Conservation (phyloP, 345 rosid genomes). For the Pistacia atlantica region DNA sequence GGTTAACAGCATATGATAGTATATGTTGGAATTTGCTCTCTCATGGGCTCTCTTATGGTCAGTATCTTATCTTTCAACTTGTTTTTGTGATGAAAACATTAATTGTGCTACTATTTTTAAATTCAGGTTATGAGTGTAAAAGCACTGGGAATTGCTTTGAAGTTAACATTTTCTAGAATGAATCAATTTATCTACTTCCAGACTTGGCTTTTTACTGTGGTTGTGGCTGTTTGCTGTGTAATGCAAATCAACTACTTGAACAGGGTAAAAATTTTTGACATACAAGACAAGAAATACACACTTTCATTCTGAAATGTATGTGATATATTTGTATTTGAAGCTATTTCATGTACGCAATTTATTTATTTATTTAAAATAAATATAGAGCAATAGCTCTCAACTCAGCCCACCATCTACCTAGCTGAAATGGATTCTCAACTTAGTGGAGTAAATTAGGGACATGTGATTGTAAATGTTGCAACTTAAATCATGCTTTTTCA, state of each 20-base stretch:
- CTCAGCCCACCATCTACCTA: no score
- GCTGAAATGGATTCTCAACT: no score
- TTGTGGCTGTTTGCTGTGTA: slow-evolving; percentile 60
- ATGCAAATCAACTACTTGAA: slow-evolving; percentile 83
- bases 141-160: slow-evolving; percentile 73
- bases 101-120: background rate
- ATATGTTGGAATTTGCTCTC: slow-evolving; percentile 91
- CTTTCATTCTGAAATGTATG: background rate
- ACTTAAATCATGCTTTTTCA: no score
- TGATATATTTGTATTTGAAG: no score
- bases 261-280: slow-evolving; percentile 50
- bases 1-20: slow-evolving; percentile 51
- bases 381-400: no score
- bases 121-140: slow-evolving; percentile 85
- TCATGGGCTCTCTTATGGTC: slow-evolving; percentile 94
- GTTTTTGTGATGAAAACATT: background rate
- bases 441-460: no score
- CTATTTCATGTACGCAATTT: no score
- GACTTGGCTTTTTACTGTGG: slow-evolving; percentile 70
- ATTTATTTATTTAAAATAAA: no score
- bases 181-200: slow-evolving; percentile 70
- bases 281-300: background rate
- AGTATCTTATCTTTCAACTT: slow-evolving; percentile 23
- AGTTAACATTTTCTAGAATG: slow-evolving; percentile 64
- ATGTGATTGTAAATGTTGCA: no score